Percentiles rank a stretch among this genome's conserved stretches.
Conservation (phyloP, 2,329 filamentous ascomycete species). For the Hypoxylon sp. region DNA sequence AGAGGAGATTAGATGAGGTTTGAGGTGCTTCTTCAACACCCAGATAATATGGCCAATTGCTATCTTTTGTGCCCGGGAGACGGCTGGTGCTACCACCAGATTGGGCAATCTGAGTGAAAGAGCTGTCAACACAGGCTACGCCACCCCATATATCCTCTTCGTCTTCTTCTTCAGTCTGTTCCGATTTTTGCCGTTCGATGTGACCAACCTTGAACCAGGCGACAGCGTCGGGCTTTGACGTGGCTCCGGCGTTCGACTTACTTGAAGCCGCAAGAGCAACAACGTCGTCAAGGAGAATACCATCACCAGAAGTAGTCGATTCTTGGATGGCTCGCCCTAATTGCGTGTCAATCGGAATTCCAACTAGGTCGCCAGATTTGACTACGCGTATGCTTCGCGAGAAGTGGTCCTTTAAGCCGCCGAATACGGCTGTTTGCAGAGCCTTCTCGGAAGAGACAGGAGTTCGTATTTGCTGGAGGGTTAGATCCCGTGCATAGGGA, state of each 20-base stretch:
- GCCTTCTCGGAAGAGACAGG: constrained; percentile 88
- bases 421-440: constrained; percentile 86
- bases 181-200: constrained; percentile 69
- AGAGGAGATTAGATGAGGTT: constrained; percentile 56
- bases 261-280: constrained; percentile 64
- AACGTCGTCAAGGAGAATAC: constrained; percentile 78
- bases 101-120: constrained; percentile 89
- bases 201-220: constrained; percentile 95
- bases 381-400: constrained; percentile 84
- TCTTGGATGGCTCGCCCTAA: constrained; percentile 87
- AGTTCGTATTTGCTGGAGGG: constrained; percentile 87
- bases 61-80: constrained; percentile 80
- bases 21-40: constrained; percentile 77
- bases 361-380: constrained; percentile 88
- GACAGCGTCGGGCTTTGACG: constrained; percentile 68
- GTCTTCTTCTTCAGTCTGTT: constrained; percentile 66
- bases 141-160: constrained; percentile 84
- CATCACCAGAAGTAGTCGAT: constrained; percentile 66
- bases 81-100: constrained; percentile 88
- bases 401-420: constrained; percentile 89
- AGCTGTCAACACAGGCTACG: constrained; percentile 86
- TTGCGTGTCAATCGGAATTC: constrained; percentile 87
- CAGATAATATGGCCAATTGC: constrained; percentile 90
- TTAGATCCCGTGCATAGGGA: constrained; percentile 79
- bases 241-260: constrained; percentile 51